Conservation (phyloP, 192 early-diverging fungal genomes). For the Anaeromyces robustus region DNA sequence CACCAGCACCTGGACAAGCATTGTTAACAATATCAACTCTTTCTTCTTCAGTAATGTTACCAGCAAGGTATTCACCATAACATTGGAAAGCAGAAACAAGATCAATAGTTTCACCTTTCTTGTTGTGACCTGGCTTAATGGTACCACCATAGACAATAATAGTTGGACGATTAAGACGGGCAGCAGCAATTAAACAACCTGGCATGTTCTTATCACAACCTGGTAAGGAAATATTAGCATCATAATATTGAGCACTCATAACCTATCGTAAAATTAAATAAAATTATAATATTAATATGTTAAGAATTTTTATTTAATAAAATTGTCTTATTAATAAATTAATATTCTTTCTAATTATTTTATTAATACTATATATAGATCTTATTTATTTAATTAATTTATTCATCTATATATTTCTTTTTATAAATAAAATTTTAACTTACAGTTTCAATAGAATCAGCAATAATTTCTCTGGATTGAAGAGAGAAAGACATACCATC, state of each 20-base stretch:
- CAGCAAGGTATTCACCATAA: constrained; percentile 85
- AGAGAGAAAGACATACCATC: constrained; percentile 92
- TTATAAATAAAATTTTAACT: no score
- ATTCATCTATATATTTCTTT: no score
- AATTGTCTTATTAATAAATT: no score
- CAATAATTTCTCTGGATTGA: constrained; percentile 94
- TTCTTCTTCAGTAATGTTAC: constrained; percentile 76
- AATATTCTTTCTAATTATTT: neutral
- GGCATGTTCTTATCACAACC: constrained; percentile 97
- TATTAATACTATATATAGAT: no score
- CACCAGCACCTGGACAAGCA: constrained; percentile 72
- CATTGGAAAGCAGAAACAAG: constrained; percentile 94
- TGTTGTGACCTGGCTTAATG: constrained; percentile 57
- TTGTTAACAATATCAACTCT: constrained; percentile 55
- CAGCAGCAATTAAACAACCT: constrained; percentile 91
- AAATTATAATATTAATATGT: no score
- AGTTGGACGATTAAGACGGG: constrained; percentile 84
- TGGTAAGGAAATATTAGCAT: constrained; percentile 93
- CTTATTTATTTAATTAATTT: no score
- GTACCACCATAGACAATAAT: constrained; percentile 98
- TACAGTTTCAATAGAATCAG: constrained; percentile 96
- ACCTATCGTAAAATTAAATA: no score
- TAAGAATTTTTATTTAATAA: no score
- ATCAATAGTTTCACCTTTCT: constrained; percentile 54
- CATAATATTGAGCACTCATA: constrained; percentile 96